Base-by-base conservation (phyloP, 768 basidiomycete species). In the Panaeolus papilionaceus region DNA sequence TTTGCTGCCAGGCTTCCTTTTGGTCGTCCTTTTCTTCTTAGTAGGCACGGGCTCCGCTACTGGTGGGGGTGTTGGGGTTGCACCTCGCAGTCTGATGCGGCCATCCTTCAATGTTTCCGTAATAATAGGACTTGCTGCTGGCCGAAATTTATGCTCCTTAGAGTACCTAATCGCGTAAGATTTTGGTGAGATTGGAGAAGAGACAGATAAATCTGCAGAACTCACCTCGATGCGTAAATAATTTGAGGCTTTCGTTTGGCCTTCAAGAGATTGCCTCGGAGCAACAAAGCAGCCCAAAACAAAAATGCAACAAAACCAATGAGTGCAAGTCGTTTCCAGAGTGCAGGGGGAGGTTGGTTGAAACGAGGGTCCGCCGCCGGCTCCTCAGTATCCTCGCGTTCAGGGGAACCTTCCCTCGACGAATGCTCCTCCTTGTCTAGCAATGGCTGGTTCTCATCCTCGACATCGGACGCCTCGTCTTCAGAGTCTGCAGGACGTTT, bases 41-140 rank as follows among this genome's bases (percentile, higher is more conserved):
- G 49, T 61, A 0, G 28, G 28, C 6, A 39, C 51, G 18, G 69
- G 78, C 40, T 70, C 74, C 38, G 72, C 67, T 39, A 38, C 69
- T 44, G 69, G 66, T 5, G 76, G 77, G 0, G 82, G 80, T 12
- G 80, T 77, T 2, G 89, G 85, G 11, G 77, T 77, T 0, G 91
- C 93, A 0, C 94, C 94, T n/a, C 93, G 80, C 44, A 96, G 72
- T 9, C 88, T 83, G 8, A 87, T 77, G 4, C 87, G 83, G 0
- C 93, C 93, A 69, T 93, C 92, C 69, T 87, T 86, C 68, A 95
- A 79, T 20, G 80, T 84, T 74, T 95, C 92, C 0, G 92, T 94
- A 70, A 95, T 84, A 49, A 95, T 81, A 11, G 94, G 93, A 68
- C 92, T 94, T 6, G 94, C 93, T 11, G 94, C 94, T 0, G 94